Conservation (phyloP, 768 basidiomycete species). For the Mycena haematopus region DNA sequence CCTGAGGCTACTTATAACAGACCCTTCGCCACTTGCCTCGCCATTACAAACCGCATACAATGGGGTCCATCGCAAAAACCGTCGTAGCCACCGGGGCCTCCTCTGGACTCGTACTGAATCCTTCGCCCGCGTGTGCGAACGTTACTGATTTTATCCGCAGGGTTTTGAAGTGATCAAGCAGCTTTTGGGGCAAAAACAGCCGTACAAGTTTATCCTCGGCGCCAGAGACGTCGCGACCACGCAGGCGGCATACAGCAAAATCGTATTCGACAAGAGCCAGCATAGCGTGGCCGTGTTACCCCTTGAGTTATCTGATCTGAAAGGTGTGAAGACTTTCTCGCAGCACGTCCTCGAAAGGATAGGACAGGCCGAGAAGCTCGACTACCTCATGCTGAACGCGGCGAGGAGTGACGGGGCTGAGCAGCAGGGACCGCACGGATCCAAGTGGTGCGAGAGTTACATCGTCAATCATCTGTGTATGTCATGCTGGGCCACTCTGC, state of each 20-base stretch:
- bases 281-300: slow-evolving; percentile 19
- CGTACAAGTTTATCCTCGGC: slow-evolving; percentile 24
- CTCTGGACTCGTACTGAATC: slow-evolving; percentile 18
- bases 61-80: slow-evolving; percentile 14
- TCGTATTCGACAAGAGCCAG: slow-evolving; percentile 4
- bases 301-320: slow-evolving; percentile 21
- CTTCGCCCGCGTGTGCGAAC: background rate
- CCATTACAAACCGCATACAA: too few relatives aligned
- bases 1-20: too few relatives aligned
- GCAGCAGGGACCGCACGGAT: background rate
- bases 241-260: slow-evolving; percentile 5
- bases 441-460: slow-evolving; percentile 24
- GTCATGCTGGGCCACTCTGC: background rate
- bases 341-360: slow-evolving; percentile 8
- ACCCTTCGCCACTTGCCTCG: too few relatives aligned
- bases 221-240: slow-evolving; percentile 15
- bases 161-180: slow-evolving; percentile 28
- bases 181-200: slow-evolving; percentile 17
- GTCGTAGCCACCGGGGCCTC: slow-evolving; percentile 25
- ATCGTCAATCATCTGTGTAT: slow-evolving; percentile 25
- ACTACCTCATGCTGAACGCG: slow-evolving; percentile 24
- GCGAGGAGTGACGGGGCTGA: slow-evolving; percentile 9
- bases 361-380: slow-evolving; percentile 3
- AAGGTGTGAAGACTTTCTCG: slow-evolving; percentile 18
- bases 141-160: background rate